phyloP scores from a whole-genome alignment of 306 rosid genomes.

The Begonia loranthoides region DNA sequence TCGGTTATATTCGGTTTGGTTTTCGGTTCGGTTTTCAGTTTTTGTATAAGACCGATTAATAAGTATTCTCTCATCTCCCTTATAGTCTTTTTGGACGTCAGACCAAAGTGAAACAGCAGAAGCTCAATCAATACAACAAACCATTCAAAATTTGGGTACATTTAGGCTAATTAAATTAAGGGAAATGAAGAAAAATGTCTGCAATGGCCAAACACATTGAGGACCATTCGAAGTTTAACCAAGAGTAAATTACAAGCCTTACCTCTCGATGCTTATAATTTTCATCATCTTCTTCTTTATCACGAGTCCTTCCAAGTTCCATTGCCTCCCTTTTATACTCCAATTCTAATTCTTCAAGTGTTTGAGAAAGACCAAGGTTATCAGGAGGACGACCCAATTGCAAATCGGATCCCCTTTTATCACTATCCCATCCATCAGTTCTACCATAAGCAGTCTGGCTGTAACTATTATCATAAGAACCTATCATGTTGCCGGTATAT shows the following conservation, averaged over 20 bases:
- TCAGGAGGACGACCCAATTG: conserved; percentile 59
- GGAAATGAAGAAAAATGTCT: conserved; percentile 3
- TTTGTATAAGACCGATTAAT: no score
- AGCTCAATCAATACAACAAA: conserved; percentile 10
- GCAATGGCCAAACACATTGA: conserved; percentile 5
- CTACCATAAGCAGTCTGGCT: conserved; percentile 41
- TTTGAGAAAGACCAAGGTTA: conserved; percentile 33
- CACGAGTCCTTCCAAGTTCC: conserved; percentile 65
- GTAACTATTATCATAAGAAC: conserved; percentile 63
- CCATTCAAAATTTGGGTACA: conserved; percentile 3
- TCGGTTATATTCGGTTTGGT: no score
- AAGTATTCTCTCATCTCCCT: conserved; percentile 70
- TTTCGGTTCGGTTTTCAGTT: no score
- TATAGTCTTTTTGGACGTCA: conserved; percentile 39
- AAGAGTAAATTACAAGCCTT: conserved; percentile 12
- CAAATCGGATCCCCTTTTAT: conserved; percentile 56
- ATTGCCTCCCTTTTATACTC: conserved; percentile 65
- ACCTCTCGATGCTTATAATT: conserved; percentile 93
- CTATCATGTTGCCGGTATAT: conserved; percentile 44
- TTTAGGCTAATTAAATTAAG: conserved; percentile 1
- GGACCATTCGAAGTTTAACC: conserved; percentile 10
- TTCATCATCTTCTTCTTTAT: conserved; percentile 96
- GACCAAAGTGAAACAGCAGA: conserved; percentile 20
- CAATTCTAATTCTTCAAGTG: conserved; percentile 78
- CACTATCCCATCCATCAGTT: conserved; percentile 72